Base-by-base conservation (phyloP, 495 filamentous ascomycete genomes). In the Annulohypoxylon maeteangense region DNA sequence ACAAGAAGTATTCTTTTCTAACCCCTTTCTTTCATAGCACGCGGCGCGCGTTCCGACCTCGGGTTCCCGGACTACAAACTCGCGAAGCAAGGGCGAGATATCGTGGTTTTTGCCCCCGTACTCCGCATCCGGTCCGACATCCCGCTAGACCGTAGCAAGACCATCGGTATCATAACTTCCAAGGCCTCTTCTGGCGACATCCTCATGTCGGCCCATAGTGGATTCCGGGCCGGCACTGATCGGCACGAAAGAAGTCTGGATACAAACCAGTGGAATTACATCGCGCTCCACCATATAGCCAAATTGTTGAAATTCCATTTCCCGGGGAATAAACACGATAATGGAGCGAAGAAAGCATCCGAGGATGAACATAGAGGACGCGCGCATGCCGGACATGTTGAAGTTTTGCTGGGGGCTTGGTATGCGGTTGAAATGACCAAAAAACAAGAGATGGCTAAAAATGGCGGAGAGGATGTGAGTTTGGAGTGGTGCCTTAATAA, bases 381-480 rank as follows among this genome's bases (percentile, higher is more conserved):
- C n/a, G 72, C 72, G 0, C 75, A 75, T 38, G 72, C 75, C 0
- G 74, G 74, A 1, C 74, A 76, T 10, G 75, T 76, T 0, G 75
- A 76, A n/a, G 66, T 76, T 5, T 50, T 76, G 7, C 69, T 76
- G 0, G 72, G 62, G 2, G 50, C 55, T 12, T 76, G 75, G 75
- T 72, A 72, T 18, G 57, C 58, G 0, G 1, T 76, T 0, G 47
- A 72, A 32, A 31, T 74, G 31, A 42, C 62, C 1, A 51, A 29
- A 4, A 16, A 4, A 22, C 34, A 42, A 4, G 56, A 27, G 14
- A n/a, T 32, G 40, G 40, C 40, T 16, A 54, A 32, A 11, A 34
- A 59, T 31, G 11, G 20, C 25, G 16, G 20, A 11, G 53, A 45
- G 1, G 57, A 53, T 7, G 12, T 10, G 4, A 16, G 31, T 11